Conservation (phyloP, 331 rosid genomes). For the Cucumis variabilis region DNA sequence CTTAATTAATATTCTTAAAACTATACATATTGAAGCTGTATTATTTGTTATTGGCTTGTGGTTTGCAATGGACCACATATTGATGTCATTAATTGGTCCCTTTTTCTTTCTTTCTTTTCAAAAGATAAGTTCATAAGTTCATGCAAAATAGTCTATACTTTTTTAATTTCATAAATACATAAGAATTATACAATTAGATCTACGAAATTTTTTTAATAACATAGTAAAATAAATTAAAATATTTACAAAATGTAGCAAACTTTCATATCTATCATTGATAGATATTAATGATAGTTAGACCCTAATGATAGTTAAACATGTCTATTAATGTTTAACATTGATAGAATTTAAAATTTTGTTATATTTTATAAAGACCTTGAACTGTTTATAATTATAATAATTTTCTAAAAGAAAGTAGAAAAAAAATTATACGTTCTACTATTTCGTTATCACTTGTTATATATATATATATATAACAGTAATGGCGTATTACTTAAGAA, state of each 20-base stretch:
- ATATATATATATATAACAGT: neutral
- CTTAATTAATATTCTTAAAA: too few relatives aligned
- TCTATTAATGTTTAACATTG: too few relatives aligned
- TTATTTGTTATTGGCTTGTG: neutral
- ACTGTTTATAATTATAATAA: too few relatives aligned
- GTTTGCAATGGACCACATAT: neutral
- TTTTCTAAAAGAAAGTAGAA: too few relatives aligned
- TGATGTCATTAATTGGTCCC: neutral
- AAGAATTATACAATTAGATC: neutral
- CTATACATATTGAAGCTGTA: neutral
- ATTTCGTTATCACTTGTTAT: neutral
- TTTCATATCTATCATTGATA: too few relatives aligned
- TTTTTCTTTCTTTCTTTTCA: neutral
- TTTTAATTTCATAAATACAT: neutral
- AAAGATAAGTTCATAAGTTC: slow-evolving; percentile 11
- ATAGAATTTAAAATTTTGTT: too few relatives aligned
- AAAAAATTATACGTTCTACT: neutral
- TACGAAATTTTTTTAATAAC: neutral
- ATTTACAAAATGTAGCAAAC: too few relatives aligned
- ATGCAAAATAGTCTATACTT: neutral
- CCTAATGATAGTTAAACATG: too few relatives aligned
- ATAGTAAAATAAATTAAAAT: too few relatives aligned
- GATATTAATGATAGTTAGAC: too few relatives aligned
- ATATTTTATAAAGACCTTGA: too few relatives aligned
- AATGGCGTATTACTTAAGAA: slow-evolving; percentile 10